phyloP scores from a whole-genome alignment of 2,329 filamentous ascomycete genomes.

The Alternaria atra region DNA sequence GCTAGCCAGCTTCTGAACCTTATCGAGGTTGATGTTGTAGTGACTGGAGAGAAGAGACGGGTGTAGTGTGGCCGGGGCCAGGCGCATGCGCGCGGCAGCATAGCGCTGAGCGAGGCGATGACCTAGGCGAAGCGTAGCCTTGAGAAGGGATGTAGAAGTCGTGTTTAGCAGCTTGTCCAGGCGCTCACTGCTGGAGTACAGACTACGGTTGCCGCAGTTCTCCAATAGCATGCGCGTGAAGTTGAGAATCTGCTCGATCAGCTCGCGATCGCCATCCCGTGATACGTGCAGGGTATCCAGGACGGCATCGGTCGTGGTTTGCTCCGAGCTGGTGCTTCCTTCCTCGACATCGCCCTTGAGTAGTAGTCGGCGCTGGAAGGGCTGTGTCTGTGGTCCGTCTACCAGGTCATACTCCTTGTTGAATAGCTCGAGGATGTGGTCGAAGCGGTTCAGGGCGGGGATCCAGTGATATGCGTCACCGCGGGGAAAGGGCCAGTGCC shows the following conservation, averaged over 20 bases:
- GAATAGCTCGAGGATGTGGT: slow-evolving; percentile 84
- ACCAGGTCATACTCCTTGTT: slow-evolving; percentile 81
- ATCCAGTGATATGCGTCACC: slow-evolving; percentile 99
- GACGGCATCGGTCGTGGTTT: slow-evolving; percentile 59
- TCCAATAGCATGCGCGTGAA: slow-evolving; percentile 91
- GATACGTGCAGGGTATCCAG: slow-evolving; percentile 68
- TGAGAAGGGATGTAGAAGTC: slow-evolving; percentile 80
- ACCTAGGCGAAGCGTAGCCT: slow-evolving; percentile 79
- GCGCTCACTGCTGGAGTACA: slow-evolving; percentile 92
- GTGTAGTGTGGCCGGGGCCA: slow-evolving; percentile 71
- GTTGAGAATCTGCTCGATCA: slow-evolving; percentile 80
- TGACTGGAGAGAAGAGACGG: slow-evolving; percentile 82
- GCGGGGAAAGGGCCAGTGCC: slow-evolving; percentile 91
- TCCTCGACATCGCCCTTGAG: slow-evolving; percentile 65
- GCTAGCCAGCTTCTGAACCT: slow-evolving; percentile 81
- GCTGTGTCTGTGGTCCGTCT: slow-evolving; percentile 79
- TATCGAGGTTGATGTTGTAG: slow-evolving; percentile 77
- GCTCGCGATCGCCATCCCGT: slow-evolving; percentile 78
- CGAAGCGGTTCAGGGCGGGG: slow-evolving; percentile 89
- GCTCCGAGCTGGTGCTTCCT: slow-evolving; percentile 30
- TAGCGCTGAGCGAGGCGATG: slow-evolving; percentile 92
- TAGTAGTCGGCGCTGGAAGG: slow-evolving; percentile 75
- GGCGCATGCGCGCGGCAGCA: slow-evolving; percentile 83
- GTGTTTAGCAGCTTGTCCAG: slow-evolving; percentile 90
- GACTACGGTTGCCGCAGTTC: slow-evolving; percentile 94